Percentiles rank a stretch among this genome's conserved stretches.
These are phyloP conservation scores for Ceratocystis diversiconidia DNA, from an alignment of 2,329 filamentous ascomycete species.

Conservation along the genomic window DNA sequence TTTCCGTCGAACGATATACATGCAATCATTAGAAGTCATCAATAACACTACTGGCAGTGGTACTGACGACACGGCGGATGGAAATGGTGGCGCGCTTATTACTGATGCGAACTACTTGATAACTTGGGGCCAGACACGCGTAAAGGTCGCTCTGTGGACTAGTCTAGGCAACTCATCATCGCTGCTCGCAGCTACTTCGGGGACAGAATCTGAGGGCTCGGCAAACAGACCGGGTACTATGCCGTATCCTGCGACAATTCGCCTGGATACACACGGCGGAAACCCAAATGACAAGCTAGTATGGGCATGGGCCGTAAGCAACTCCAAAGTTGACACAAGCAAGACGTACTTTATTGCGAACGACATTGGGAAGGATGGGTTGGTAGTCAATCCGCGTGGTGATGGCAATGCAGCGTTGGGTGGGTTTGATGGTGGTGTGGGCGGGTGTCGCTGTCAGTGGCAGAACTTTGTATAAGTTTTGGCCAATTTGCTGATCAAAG, in stretches of 20 bases:
- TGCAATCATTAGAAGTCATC: conserved; percentile 43
- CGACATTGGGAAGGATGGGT: conserved; percentile 36
- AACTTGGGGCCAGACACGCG: conserved; percentile 46
- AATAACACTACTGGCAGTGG: conserved; percentile 28
- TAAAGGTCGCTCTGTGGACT: conserved; percentile 54
- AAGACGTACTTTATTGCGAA: conserved; percentile 34
- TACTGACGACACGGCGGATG: conserved; percentile 30
- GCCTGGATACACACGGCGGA: conserved; percentile 49
- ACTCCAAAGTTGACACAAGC: conserved; percentile 32
- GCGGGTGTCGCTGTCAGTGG: conserved; percentile 49
- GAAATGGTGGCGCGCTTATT: conserved; percentile 38
- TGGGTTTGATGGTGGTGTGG: conserved; percentile 48
- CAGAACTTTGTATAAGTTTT: conserved; percentile 29
- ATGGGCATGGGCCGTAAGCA: conserved; percentile 39
- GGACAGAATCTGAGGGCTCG: conserved; percentile 22
- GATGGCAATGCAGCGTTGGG: conserved; percentile 35
- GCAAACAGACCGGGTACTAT: conserved; percentile 40
- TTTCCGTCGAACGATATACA: conserved; percentile 75
- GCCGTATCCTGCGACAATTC: conserved; percentile 49
- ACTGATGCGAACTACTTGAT: conserved; percentile 41
- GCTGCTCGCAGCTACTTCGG: conserved; percentile 26
- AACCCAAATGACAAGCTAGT: conserved; percentile 37
- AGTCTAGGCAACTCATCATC: conserved; percentile 30
- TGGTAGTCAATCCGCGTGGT: conserved; percentile 37
- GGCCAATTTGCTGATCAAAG: neutral